A percentile compares a stretch with the other conserved stretches of the same genome.
Evolutionary conservation across 371 early-diverging fungal genomes (phyloP).

Genomic region (Mortierella sp.): DNA sequence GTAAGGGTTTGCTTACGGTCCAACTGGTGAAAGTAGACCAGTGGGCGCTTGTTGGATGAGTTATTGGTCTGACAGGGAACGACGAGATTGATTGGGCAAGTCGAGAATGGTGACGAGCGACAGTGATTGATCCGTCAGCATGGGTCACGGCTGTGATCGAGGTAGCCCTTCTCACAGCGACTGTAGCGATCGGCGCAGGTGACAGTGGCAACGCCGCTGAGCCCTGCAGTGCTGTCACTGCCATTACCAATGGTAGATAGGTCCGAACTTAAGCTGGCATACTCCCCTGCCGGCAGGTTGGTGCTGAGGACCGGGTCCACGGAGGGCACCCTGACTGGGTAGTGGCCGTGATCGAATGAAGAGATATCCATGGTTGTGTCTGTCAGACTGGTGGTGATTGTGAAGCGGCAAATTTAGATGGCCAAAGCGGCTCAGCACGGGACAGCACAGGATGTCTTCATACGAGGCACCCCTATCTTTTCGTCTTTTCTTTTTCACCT

Average conservation of each 20-base stretch:
- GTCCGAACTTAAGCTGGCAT: constrained; percentile 10
- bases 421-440: no score
- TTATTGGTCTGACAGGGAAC: constrained; percentile 27
- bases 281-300: constrained; percentile 12
- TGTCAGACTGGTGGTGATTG: no score
- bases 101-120: not conserved
- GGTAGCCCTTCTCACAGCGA: constrained; percentile 2
- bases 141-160: constrained; percentile 6
- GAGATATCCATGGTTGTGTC: constrained; percentile 51
- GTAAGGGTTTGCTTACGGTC: constrained; percentile 51
- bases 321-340: constrained; percentile 46
- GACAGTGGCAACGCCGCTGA: constrained; percentile 1
- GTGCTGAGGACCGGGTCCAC: constrained; percentile 30
- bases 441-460: no score
- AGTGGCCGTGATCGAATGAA: constrained; percentile 53
- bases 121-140: constrained; percentile 5
- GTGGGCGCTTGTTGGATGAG: constrained; percentile 47
- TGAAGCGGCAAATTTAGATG: no score
- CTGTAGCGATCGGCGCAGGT: constrained; percentile 13
- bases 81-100: constrained; percentile 13
- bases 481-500: no score
- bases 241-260: not conserved
- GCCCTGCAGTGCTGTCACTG: not conserved
- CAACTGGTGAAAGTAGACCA: constrained; percentile 39
- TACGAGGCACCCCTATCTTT: no score